Conservation (phyloP, 2,329 filamentous ascomycete species). For the Chaetothyriales sp. region DNA sequence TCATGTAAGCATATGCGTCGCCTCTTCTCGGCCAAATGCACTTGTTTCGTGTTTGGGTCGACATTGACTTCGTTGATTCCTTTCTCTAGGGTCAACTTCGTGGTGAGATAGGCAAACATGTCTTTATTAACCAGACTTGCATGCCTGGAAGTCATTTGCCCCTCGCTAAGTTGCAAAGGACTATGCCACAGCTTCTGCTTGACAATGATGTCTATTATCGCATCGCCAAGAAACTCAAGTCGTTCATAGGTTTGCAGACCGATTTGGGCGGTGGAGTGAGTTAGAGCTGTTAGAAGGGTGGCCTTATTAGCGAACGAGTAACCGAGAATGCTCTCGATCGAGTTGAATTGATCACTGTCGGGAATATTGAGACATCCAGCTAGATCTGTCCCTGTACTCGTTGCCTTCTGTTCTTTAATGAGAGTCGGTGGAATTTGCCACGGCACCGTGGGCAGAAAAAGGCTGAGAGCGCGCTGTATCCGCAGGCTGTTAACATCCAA, state of each 20-base stretch:
- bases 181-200: constrained; percentile 38
- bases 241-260: constrained; percentile 42
- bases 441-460: constrained; percentile 47
- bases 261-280: constrained; percentile 36
- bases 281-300: constrained; percentile 64
- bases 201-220: constrained; percentile 65
- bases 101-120: constrained; percentile 56
- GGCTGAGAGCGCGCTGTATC: constrained; percentile 30
- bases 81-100: constrained; percentile 1
- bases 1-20: constrained; percentile 8
- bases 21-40: constrained; percentile 16
- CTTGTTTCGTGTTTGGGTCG: constrained; percentile 19
- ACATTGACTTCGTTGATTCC: constrained; percentile 4
- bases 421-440: constrained; percentile 35
- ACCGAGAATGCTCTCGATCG: constrained; percentile 50
- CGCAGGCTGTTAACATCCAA: constrained; percentile 36
- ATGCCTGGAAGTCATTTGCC: constrained; percentile 59
- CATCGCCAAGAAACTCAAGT: constrained; percentile 77
- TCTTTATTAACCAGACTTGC: constrained; percentile 65
- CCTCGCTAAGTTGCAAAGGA: constrained; percentile 30
- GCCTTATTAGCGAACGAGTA: constrained; percentile 55
- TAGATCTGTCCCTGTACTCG: constrained; percentile 20
- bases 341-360: constrained; percentile 1
- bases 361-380: not conserved
- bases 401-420: not conserved